A percentile compares a stretch with the other conserved stretches of the same genome.
These are phyloP conservation scores for Symbiodinium natans DNA, from an alignment of 73 alveolate genomes.

Conservation along the genomic window DNA sequence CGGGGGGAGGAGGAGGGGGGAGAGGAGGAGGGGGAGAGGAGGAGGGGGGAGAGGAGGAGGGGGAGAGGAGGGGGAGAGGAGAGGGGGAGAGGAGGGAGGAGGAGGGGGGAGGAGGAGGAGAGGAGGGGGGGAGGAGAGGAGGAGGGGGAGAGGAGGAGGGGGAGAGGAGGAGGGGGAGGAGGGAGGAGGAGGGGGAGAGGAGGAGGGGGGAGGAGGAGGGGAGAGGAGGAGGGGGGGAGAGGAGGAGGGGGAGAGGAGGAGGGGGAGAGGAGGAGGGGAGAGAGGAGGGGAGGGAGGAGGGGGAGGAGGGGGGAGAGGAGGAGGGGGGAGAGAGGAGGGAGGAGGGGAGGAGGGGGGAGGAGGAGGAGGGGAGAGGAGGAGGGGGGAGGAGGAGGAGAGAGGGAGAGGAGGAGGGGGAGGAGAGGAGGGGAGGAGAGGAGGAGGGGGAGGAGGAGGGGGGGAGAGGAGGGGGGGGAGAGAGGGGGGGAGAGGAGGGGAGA, in stretches of 20 bases:
- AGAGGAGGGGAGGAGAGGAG: conserved; percentile 3
- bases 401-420: background rate
- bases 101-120: conserved; percentile 24
- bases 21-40: no score
- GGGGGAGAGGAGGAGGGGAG: background rate
- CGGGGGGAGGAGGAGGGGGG: no score
- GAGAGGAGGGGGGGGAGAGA: conserved; percentile 10
- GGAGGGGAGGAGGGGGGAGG: background rate
- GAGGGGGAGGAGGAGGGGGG: conserved; percentile 49
- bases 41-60: no score
- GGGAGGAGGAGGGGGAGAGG: background rate
- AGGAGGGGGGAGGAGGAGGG: background rate
- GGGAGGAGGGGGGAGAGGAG: background rate
- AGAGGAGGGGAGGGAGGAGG: conserved; percentile 20
- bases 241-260: background rate
- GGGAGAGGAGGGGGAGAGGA: no score
- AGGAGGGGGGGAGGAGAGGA: background rate
- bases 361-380: background rate
- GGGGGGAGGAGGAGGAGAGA: conserved; percentile 34
- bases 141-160: background rate
- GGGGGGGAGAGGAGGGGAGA: conserved; percentile 18
- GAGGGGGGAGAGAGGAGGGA: conserved; percentile 25
- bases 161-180: background rate
- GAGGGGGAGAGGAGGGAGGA: background rate
- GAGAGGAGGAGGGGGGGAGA: background rate